Evolutionary conservation across 176 grass and related monocot genomes (phyloP), one percentile per base, ranked within the genome.

Genomic region (Chrysopogon serrulatus): DNA sequence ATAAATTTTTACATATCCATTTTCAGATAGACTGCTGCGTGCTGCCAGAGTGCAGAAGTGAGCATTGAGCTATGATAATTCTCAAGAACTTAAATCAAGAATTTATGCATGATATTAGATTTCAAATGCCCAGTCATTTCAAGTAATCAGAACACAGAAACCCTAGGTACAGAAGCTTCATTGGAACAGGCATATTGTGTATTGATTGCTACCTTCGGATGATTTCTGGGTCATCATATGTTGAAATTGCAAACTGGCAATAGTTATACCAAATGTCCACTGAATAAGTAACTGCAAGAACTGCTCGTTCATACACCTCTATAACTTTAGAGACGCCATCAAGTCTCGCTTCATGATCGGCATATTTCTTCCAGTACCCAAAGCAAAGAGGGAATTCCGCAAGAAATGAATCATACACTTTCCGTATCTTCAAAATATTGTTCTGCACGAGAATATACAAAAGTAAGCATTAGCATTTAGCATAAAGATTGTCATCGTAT

Each of bases 291-390:
- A 99, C 96, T 28, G 96, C 93, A 73, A 99, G 82, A 94, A 99
- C 91, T 82, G 96, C 93, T 13, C 87, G 83, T 69, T 99, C 96
- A 90, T 99, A 99, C 9, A 99, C 96, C 80, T 99, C 96, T 65
- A 94, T 80, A 66, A 93, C 94, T 87, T 99, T 96, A 31, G 56
- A 88, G 64, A 44, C 81, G 17, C 91, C 80, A 53, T 88, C 91
- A 72, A 99, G 87, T 32, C 90, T 89, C 0, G 82, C 96, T 83
- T 99, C 96, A 84, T 99, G 91, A 79, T 99, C 96, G 35, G 96
- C 93, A 82, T 99, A 99, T 71, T 99, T 99, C 86, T 99, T 99
- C 96, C 96, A 99, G 72, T 99, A 99, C 23, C 96, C 96, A 87
- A 94, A 99, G 76, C 96, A 99, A 31, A 99, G 87, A 47, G 96